Evolutionary conservation across 371 early-diverging fungal species (phyloP), one percentile per base, ranked within the genome.

Genomic region (Mucor plumbeus): DNA sequence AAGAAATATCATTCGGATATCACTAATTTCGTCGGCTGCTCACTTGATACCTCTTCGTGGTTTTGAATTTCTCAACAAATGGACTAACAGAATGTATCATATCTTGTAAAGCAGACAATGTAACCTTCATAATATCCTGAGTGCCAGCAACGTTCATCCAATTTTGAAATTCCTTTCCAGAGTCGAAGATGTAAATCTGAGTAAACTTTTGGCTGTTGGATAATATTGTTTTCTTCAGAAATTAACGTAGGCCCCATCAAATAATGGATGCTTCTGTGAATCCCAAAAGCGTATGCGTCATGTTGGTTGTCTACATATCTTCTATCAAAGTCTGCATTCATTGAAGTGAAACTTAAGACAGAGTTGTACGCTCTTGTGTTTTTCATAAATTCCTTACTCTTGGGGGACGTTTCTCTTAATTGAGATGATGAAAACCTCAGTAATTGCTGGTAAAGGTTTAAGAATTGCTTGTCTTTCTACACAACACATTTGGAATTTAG

Each of bases 121-220:
- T 36, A 6, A 6, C 6, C 38, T 21, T 7, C 8, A 19, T 13
- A 8, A 43, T 17, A n/a, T 40, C 41, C 1, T 40, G 41, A 19
- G 40, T 36, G 4, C 58, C 40, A 38, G 40, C 58, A 17, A 59
- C 43, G 15, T 21, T 10, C 21, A 26, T 21, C 17, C 59, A 17
- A 43, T 40, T 59, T 21, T 31, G 13, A 6, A 59, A 31, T 11
- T 53, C 43, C 26, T 43, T 36, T 35, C 33, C 21, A 36, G 65
- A 38, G 47, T 57, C 58, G 47, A 21, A 58, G 17, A 58, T 47
- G 58, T 64, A 43, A 6, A 64, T 39, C 35, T 64, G 57, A 35
- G 65, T 44, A 47, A 55, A 64, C n/a, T 26, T 9, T 35, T 5
- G 59, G 58, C 5, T 8, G 7, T 4, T 21, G 35, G 26, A 7